These are phyloP conservation scores for Umbelopsis sp. DNA, from an alignment of 192 early-diverging fungal genomes.

Conservation along the genomic window DNA sequence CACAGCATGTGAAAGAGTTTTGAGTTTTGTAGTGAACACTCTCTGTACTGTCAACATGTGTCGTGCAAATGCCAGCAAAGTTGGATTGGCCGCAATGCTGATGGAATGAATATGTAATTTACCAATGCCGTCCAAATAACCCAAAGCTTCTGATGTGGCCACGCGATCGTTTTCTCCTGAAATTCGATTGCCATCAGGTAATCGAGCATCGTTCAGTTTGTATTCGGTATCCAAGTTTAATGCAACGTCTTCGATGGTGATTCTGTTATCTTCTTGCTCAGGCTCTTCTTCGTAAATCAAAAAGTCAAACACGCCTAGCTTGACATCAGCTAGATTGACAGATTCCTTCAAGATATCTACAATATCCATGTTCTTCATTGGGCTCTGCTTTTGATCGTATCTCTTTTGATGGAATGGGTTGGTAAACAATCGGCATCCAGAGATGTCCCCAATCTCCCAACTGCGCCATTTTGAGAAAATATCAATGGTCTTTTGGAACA, in stretches of 20 bases:
- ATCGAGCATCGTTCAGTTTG: conserved; percentile 5
- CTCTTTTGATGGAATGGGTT: conserved; percentile 46
- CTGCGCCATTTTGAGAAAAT: conserved; percentile 59
- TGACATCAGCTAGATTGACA: conserved; percentile 40
- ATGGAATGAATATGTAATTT: conserved; percentile 39
- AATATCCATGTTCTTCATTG: conserved; percentile 22
- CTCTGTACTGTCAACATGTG: conserved; percentile 60
- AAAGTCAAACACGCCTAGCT: conserved; percentile 42
- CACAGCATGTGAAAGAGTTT: conserved; percentile 31
- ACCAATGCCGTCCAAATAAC: conserved; percentile 48
- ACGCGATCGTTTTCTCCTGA: not conserved
- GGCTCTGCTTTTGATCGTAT: conserved; percentile 2
- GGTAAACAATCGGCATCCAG: conserved; percentile 46
- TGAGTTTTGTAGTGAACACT: conserved; percentile 46
- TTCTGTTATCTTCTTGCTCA: conserved; percentile 47
- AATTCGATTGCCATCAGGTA: not conserved
- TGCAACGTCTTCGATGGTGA: conserved; percentile 27
- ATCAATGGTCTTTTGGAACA: conserved; percentile 46
- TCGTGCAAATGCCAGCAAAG: conserved; percentile 54
- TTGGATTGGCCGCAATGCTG: conserved; percentile 48
- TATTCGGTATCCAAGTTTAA: conserved; percentile 6
- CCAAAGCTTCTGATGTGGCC: conserved; percentile 12
- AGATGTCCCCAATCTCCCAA: conserved; percentile 64
- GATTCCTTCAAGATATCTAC: conserved; percentile 38
- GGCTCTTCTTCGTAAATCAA: conserved; percentile 50